phyloP scores from a whole-genome alignment of 495 filamentous ascomycete genomes.

The Sphaerosporella brunnea region DNA sequence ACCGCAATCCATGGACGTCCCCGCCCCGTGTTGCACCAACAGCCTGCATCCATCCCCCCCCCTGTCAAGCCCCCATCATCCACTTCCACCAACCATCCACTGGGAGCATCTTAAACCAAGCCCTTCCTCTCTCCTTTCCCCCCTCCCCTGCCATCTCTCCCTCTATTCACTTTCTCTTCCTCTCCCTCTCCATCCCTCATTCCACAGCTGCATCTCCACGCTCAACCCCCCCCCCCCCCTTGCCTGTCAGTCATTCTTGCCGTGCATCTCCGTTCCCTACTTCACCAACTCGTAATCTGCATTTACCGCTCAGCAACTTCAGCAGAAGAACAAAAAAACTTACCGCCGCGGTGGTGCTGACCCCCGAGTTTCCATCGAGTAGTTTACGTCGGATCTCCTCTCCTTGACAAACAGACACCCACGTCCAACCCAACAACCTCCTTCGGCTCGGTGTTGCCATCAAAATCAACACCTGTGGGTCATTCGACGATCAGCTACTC shows the following conservation, averaged over 20 bases:
- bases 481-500: too few species aligned
- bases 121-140: conserved; percentile 15
- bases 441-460: conserved; percentile 20
- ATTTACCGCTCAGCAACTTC: conserved; percentile 9
- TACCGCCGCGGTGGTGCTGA: conserved; percentile 14
- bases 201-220: too few species aligned
- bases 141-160: conserved; percentile 28
- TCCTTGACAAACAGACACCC: conserved; percentile 17
- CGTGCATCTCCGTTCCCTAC: conserved; percentile 11
- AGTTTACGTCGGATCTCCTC: conserved; percentile 17
- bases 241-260: conserved; percentile 7
- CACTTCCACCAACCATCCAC: conserved; percentile 8
- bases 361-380: conserved; percentile 16
- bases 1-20: conserved; percentile 3
- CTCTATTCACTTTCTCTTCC: conserved; percentile 21
- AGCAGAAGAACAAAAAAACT: too few species aligned
- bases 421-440: conserved; percentile 17
- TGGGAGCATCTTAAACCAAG: background rate
- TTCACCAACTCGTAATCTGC: conserved; percentile 18
- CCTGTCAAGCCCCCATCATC: conserved; percentile 3
- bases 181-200: conserved; percentile 18
- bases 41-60: conserved; percentile 5
- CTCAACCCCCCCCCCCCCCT: too few species aligned
- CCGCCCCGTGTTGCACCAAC: background rate
- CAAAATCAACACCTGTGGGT: conserved; percentile 20